These are phyloP conservation scores for Rosa chinensis DNA, from an alignment of 306 rosid genomes.

Conservation along the genomic window DNA sequence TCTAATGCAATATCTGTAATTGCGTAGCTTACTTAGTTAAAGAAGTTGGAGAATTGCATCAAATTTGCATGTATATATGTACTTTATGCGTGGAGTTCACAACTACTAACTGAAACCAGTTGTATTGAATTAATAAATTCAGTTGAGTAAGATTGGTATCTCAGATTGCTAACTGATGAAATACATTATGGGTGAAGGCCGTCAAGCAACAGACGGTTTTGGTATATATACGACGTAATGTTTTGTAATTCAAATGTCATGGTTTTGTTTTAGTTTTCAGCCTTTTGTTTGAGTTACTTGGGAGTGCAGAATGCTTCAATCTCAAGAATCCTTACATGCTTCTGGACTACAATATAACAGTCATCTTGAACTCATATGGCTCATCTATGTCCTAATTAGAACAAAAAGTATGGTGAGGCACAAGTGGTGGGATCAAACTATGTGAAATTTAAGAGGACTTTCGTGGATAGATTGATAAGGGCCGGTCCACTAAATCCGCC, in stretches of 20 bases:
- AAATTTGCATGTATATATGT: neutral
- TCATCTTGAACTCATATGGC: neutral
- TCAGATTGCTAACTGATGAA: neutral
- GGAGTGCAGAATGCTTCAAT: too few relatives aligned
- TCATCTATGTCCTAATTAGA: neutral
- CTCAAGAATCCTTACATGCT: neutral
- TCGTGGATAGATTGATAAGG: too few relatives aligned
- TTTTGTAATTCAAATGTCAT: too few relatives aligned
- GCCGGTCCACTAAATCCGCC: too few relatives aligned
- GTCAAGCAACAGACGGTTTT: neutral
- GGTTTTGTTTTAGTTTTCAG: too few relatives aligned
- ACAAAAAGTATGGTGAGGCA: neutral
- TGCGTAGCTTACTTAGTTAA: neutral
- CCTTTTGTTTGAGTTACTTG: too few relatives aligned
- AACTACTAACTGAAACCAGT: neutral
- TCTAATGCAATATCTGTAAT: neutral
- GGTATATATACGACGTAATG: neutral
- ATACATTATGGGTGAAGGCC: neutral
- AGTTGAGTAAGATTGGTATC: neutral
- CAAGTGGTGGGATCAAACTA: neutral
- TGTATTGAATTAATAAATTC: neutral
- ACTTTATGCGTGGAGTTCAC: neutral
- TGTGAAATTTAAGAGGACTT: too few relatives aligned
- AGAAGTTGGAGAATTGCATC: neutral
- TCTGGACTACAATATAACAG: neutral